Evolutionary conservation across 257 asterid genomes (phyloP).

Genomic region (Salvia rosmarinus): DNA sequence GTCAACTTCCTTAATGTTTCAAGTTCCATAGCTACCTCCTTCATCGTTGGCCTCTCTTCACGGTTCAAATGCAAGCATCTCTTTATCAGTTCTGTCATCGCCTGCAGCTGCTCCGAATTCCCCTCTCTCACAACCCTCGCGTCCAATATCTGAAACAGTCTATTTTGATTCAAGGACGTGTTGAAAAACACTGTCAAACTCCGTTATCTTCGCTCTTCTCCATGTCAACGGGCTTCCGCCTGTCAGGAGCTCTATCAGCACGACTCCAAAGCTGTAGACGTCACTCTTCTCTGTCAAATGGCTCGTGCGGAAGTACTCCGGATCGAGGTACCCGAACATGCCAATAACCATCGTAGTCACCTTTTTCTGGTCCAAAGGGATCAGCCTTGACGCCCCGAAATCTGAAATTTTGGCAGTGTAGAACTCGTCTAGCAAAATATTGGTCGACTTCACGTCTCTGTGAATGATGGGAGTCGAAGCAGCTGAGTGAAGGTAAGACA

Average conservation of each 20-base stretch:
- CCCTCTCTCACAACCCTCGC: constrained; percentile 67
- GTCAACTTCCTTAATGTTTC: constrained; percentile 63
- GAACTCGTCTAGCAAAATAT: constrained; percentile 58
- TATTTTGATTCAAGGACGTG: constrained; percentile 47
- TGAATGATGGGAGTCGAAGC: constrained; percentile 61
- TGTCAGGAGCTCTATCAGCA: constrained; percentile 63
- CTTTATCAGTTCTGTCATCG: constrained; percentile 48
- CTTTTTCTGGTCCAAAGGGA: constrained; percentile 43
- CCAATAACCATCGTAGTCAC: constrained; percentile 38
- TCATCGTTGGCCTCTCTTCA: constrained; percentile 74
- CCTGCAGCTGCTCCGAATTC: constrained; percentile 52
- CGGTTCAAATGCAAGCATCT: constrained; percentile 53
- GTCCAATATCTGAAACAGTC: constrained; percentile 60
- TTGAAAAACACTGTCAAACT: constrained; percentile 48
- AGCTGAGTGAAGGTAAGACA: constrained; percentile 73
- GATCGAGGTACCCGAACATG: constrained; percentile 75
- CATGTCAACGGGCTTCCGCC: constrained; percentile 53
- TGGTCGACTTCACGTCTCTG: constrained; percentile 82
- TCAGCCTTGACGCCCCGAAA: constrained; percentile 77
- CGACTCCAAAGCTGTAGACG: constrained; percentile 74
- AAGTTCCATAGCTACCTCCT: constrained; percentile 69
- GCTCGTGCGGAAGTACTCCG: constrained; percentile 73
- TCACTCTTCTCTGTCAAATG: constrained; percentile 75
- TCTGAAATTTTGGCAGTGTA: constrained; percentile 69
- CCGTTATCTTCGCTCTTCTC: constrained; percentile 47